These are phyloP conservation scores for Hordeum vulgare DNA, from an alignment of 176 grass and related monocot species.

Conservation along the genomic window DNA sequence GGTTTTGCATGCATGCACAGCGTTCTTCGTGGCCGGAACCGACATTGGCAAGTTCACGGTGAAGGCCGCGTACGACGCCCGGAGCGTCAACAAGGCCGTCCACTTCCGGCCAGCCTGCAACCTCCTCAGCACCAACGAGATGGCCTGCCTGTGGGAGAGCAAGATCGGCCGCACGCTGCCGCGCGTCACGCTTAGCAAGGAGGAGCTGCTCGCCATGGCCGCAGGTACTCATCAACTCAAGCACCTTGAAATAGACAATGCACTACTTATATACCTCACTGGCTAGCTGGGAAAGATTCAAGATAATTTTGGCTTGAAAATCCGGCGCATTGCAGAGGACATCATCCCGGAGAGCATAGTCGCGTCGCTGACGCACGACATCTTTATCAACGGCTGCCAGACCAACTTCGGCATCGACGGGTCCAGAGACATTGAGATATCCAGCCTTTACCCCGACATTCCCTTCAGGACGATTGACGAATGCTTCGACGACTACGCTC, in stretches of 20 bases:
- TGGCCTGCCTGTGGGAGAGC: slow-evolving; percentile 63
- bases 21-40: slow-evolving; percentile 62
- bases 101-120: slow-evolving; percentile 63
- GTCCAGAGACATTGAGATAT: slow-evolving; percentile 41
- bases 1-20: slow-evolving; percentile 10
- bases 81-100: slow-evolving; percentile 43
- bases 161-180: slow-evolving; percentile 68
- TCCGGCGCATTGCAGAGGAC: slow-evolving; percentile 31
- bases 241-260: not conserved
- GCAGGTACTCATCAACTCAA: slow-evolving; percentile 10
- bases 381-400: slow-evolving; percentile 84
- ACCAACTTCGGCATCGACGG: slow-evolving; percentile 38
- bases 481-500: slow-evolving; percentile 54
- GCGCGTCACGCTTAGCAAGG: slow-evolving; percentile 31
- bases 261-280: too few relatives aligned
- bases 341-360: slow-evolving; percentile 62
- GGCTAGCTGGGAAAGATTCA: not conserved
- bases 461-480: slow-evolving; percentile 50
- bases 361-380: slow-evolving; percentile 76
- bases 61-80: slow-evolving; percentile 51
- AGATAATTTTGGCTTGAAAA: not conserved
- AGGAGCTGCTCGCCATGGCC: slow-evolving; percentile 54
- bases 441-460: slow-evolving; percentile 50
- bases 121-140: slow-evolving; percentile 61
- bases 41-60: slow-evolving; percentile 78